Percentiles rank a stretch among this genome's conserved stretches.
These are phyloP conservation scores for Neofusicoccum sp. DNA, from an alignment of 2,329 filamentous ascomycete genomes.

Conservation along the genomic window DNA sequence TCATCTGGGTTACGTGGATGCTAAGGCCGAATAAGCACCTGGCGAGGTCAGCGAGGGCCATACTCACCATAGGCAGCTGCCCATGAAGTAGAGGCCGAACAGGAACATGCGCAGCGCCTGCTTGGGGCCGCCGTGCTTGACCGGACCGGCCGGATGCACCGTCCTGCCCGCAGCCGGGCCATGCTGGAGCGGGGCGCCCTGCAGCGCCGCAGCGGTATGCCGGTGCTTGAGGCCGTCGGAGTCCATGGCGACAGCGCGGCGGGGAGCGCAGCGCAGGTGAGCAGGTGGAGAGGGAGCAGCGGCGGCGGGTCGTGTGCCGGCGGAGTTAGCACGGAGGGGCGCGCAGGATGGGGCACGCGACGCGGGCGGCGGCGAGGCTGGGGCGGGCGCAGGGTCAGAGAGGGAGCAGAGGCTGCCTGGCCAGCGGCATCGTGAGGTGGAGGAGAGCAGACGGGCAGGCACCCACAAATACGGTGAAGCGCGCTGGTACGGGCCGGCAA, in stretches of 20 bases:
- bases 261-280: conserved; percentile 4
- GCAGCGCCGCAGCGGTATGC: conserved; percentile 19
- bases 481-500: conserved; percentile 2
- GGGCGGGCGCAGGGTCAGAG: conserved; percentile 6
- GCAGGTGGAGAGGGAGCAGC: neutral
- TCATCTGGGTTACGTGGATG: conserved; percentile 64
- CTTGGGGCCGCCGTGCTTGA: conserved; percentile 43
- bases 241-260: conserved; percentile 23
- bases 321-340: conserved; percentile 1
- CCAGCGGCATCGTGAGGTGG: neutral
- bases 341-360: neutral
- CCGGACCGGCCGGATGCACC: conserved; percentile 36
- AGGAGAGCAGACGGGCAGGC: neutral
- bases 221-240: conserved; percentile 33
- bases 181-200: neutral
- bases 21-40: conserved; percentile 26
- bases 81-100: conserved; percentile 47
- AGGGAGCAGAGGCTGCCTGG: conserved; percentile 13
- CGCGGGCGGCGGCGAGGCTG: neutral
- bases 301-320: conserved; percentile 6
- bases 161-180: neutral
- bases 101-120: conserved; percentile 45
- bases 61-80: conserved; percentile 41
- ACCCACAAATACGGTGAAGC: conserved; percentile 9
- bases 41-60: conserved; percentile 19